Percentiles rank a stretch among this genome's conserved stretches.
Conservation (phyloP, 2,329 filamentous ascomycete species). For the Bisporella sp. region DNA sequence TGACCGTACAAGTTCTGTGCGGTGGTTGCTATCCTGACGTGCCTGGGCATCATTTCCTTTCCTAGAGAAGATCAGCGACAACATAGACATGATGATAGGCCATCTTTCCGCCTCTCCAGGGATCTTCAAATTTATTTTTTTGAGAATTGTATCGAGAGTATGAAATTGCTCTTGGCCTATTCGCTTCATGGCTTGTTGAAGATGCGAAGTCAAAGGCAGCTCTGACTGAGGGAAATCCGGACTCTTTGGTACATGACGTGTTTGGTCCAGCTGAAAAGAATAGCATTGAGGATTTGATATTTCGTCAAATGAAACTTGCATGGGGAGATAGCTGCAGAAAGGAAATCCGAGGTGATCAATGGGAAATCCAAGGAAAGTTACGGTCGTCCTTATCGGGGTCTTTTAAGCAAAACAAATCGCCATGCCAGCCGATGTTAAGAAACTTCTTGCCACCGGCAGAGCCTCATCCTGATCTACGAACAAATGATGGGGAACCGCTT, state of each 20-base stretch:
- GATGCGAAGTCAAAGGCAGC: constrained; percentile 11
- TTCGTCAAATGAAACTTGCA: constrained; percentile 1
- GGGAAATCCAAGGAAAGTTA: constrained; percentile 8
- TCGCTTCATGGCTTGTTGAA: constrained; percentile 14
- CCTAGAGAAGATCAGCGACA: too few species aligned
- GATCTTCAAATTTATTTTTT: constrained; percentile 10
- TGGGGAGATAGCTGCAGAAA: neutral
- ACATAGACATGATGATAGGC: too few species aligned
- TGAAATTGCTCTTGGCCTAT: constrained; percentile 10
- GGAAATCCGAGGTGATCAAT: neutral
- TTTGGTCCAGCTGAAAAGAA: constrained; percentile 4
- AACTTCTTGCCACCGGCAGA: constrained; percentile 2
- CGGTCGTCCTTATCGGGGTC: constrained; percentile 12
- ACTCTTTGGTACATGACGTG: neutral
- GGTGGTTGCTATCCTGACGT: too few species aligned
- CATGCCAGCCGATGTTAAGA: constrained; percentile 10
- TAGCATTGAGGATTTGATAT: constrained; percentile 12
- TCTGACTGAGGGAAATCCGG: constrained; percentile 2
- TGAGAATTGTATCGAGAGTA: constrained; percentile 10
- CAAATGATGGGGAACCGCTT: constrained; percentile 5
- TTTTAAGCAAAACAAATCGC: constrained; percentile 12
- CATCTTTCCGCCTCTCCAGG: constrained; percentile 7
- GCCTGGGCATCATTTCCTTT: too few species aligned
- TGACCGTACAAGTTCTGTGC: too few species aligned
- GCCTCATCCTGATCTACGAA: constrained; percentile 5